Evolutionary conservation across 805 yeast genomes (phyloP).

Genomic region (Candida silvatica): DNA sequence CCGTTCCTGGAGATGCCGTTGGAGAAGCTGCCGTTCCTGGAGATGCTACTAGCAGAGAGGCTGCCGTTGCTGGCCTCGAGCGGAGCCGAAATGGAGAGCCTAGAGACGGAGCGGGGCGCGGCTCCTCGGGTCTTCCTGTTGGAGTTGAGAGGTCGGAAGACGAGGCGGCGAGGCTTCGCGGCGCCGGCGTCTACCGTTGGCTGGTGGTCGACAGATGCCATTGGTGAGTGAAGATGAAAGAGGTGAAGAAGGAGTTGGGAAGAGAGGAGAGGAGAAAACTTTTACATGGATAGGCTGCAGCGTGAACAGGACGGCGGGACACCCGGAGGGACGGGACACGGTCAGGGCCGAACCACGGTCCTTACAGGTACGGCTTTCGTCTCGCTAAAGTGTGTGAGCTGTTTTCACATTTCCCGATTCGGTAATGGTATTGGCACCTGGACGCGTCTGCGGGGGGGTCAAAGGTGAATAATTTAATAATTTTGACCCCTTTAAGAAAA

Average conservation of each 20-base stretch:
- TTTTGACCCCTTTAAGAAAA: no score
- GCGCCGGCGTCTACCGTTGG: neutral
- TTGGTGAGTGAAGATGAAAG: neutral
- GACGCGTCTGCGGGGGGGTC: no score
- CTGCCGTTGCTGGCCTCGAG: no score
- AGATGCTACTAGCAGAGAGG: neutral
- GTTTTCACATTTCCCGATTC: no score
- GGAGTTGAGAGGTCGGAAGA: slow-evolving; percentile 1
- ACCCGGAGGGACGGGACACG: no score
- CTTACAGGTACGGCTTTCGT: no score
- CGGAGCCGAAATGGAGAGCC: slow-evolving; percentile 2
- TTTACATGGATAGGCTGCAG: no score
- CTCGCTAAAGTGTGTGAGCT: no score
- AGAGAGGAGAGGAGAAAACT: neutral
- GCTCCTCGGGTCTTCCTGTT: neutral
- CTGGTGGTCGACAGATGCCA: neutral
- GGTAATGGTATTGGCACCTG: no score
- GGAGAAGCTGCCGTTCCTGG: neutral
- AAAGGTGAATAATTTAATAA: no score
- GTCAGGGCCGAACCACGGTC: no score
- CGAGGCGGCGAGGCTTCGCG: slow-evolving; percentile 4
- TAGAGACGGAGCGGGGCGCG: neutral
- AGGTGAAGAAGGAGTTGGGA: neutral
- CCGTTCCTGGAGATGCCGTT: neutral
- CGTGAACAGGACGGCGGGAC: no score